Evolutionary conservation across 2,329 filamentous ascomycete species (phyloP), one percentile per base, ranked within the genome.

Genomic region (Pseudogymnoascus sp.): DNA sequence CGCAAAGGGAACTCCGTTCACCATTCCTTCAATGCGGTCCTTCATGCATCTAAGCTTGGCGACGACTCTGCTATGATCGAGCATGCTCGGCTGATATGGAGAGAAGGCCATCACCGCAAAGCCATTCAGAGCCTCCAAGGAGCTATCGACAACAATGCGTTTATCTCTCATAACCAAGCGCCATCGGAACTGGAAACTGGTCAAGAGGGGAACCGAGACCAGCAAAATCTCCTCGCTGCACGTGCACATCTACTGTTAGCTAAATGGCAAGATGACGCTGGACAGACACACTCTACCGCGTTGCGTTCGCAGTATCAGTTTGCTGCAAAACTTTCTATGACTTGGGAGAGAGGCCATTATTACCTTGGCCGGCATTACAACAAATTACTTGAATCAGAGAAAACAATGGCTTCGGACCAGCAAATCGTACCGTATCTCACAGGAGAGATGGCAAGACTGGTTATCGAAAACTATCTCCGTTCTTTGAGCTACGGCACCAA

Each of bases 301-400:
- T 83, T 97, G 66, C 86, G 91, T 52, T 83, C 87, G 61, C 90
- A 91, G 71, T 99, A 97, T 70, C 88, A 92, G 65, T 84, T 89
- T 67, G 93, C 93, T 1, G 85, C 89, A n/a, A 87, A 83, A 71
- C 86, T 84, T 1, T 79, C 81, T 69, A 77, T 80, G 4, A 85
- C 85, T 60, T 99, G 93, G 93, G 95, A 99, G 73, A 97, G 97
- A 75, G 93, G 91, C 0, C 93, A 97, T 72, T 99, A 97, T 74
- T 96, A 97, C 73, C 83, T 99, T 8, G 95, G 95, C 4, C 91
- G 93, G 55, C 92, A 97, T 75, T 99, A 99, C 81, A 96, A 96
- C 74, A 99, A 97, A 75, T 83, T 97, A 3, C 79, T 97, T 2
- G 93, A 97, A 70, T 90, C 91, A 0, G 92, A 97, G 73, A 93